A percentile compares a stretch with the other conserved stretches of the same genome.
Evolutionary conservation across 2,329 filamentous ascomycete genomes (phyloP).

Genomic region (Allantophomopsis cytisporea): DNA sequence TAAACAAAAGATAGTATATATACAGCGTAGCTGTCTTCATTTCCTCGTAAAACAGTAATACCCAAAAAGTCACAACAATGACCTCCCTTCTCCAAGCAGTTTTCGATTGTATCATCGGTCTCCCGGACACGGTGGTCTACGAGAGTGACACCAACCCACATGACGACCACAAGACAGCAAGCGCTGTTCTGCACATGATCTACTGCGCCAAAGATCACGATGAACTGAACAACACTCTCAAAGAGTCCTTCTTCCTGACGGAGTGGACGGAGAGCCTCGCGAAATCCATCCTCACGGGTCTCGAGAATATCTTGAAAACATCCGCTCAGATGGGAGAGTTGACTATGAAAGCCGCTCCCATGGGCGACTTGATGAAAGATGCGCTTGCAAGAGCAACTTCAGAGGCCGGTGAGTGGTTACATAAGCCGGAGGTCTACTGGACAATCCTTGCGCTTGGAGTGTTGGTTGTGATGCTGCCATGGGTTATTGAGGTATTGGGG

Average conservation of each 20-base stretch:
- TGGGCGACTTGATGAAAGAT: not conserved
- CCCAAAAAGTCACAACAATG: not conserved
- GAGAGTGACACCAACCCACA: not conserved
- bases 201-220: not conserved
- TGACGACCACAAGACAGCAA: not conserved
- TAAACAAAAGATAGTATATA: no score
- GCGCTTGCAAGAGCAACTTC: not conserved
- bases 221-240: not conserved
- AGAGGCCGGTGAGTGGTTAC: not conserved
- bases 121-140: not conserved
- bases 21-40: no score
- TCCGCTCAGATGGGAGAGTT: not conserved
- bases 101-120: not conserved
- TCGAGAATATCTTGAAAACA: not conserved
- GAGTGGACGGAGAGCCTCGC: not conserved
- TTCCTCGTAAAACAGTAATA: no score
- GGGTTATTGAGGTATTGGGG: not conserved
- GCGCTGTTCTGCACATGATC: not conserved
- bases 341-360: not conserved
- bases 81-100: not conserved
- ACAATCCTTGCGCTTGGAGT: constrained; percentile 1
- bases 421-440: not conserved
- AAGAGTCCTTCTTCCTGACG: not conserved
- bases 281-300: not conserved
- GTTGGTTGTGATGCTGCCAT: not conserved